Base-by-base conservation (phyloP, 192 early-diverging fungal species). In the Backusella macrospora region DNA sequence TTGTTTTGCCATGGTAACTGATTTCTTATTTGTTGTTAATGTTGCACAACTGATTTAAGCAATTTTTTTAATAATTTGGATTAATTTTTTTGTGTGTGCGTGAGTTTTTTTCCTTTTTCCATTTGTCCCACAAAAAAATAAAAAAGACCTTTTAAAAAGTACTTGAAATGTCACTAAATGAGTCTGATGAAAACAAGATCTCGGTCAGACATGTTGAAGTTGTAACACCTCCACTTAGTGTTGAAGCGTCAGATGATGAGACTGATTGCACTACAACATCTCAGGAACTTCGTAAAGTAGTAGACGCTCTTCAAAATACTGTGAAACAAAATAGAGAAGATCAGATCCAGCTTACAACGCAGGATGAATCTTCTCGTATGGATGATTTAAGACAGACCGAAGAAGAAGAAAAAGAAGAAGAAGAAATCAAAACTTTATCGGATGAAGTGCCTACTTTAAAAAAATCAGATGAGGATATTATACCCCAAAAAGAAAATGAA, bases 251-350 rank as follows among this genome's bases (percentile, higher is more conserved):
- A 59, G 52, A 65, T 43, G 67, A 47, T 47, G 67, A 68, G 23
- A 13, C 39, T 47, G 67, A 68, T 47, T 47, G 23, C 23, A 26
- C 21, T 16, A 34, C 44, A 13, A 46, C 67, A 44, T 68, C 67
- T 26, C 43, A 47, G 26, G 67, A 68, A 23, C 43, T 68, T 12
- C 23, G 45, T 14, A 68, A 43, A 42, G 67, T 68, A 5, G 44
- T 68, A 6, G 44, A 42, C 44, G 67, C 42, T 10, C 67, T 68
- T 45, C 67, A 68, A 47, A 42, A 47, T 44, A 47, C 67, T 21
- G 67, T 68, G 40, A 66, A 45, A 29, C 67, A 29, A 47, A 47
- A 47, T 9, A 44, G 12, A 26, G 6, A 34, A 6, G 45, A 68
- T 26, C 23, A 68, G 26, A 38, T 9, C 8, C 12, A 13, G 62